A percentile compares a stretch with the other conserved stretches of the same genome.
These are phyloP conservation scores for Pelargonium citronellum DNA, from an alignment of 441 rosid genomes.

Conservation along the genomic window DNA sequence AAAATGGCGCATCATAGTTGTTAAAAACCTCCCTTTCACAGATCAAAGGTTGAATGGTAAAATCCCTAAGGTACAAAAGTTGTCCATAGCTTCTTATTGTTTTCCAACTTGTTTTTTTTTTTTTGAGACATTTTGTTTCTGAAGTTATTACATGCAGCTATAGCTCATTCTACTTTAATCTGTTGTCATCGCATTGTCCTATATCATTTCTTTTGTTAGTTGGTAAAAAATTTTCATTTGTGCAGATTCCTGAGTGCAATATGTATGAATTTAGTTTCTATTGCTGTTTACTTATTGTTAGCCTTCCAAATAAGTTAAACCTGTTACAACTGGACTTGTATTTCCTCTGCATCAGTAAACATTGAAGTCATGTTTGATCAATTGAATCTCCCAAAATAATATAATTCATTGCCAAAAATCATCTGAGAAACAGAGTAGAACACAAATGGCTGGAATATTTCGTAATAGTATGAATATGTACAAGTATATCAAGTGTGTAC, in stretches of 20 bases:
- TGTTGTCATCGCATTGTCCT: not conserved
- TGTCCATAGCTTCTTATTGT: not conserved
- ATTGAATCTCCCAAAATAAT: not conserved
- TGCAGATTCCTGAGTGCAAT: not conserved
- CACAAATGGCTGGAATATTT: not conserved
- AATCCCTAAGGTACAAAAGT: slow-evolving; percentile 74
- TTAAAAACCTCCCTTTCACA: slow-evolving; percentile 70
- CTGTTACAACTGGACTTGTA: not conserved
- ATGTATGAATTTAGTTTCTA: slow-evolving; percentile 1
- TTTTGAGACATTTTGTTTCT: not conserved
- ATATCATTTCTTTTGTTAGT: not conserved
- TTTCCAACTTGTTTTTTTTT: not conserved
- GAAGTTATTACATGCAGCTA: not conserved
- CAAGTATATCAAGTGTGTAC: not conserved
- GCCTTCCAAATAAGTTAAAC: not conserved
- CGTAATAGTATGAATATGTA: not conserved
- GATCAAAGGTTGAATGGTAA: slow-evolving; percentile 95
- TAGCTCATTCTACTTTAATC: too few species aligned
- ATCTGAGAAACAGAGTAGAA: not conserved
- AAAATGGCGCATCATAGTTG: slow-evolving; percentile 85
- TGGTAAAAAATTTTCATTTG: not conserved
- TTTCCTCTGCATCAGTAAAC: not conserved
- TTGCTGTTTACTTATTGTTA: not conserved
- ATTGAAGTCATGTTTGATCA: not conserved
- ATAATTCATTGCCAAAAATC: not conserved